These are phyloP conservation scores for Anthostomella pinea DNA, from an alignment of 2,329 filamentous ascomycete genomes.

Conservation along the genomic window DNA sequence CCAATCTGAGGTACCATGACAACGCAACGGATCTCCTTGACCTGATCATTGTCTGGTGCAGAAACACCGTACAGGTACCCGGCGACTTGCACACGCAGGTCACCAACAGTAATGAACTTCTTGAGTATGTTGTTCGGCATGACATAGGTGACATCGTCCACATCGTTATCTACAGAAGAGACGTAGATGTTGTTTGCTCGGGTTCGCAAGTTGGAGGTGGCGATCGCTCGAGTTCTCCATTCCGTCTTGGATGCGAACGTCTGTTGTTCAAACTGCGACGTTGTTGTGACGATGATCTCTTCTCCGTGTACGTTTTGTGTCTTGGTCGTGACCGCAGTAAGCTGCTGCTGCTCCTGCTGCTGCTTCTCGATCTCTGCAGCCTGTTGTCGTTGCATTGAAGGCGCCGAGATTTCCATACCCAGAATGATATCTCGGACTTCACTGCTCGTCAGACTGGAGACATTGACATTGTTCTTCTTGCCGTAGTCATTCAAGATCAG, in stretches of 20 bases:
- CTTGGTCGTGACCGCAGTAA: conserved; percentile 96
- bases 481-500: conserved; percentile 97
- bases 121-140: conserved; percentile 99
- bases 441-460: conserved; percentile 90
- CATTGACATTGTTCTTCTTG: conserved; percentile 99
- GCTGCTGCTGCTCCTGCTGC: conserved; percentile 91
- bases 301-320: conserved; percentile 96
- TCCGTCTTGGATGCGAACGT: conserved; percentile 98
- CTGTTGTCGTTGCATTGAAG: conserved; percentile 96
- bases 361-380: conserved; percentile 99
- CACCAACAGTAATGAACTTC: conserved; percentile 95
- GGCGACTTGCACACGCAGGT: conserved; percentile 93
- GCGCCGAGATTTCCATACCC: conserved; percentile 98
- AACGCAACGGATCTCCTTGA: conserved; percentile 96
- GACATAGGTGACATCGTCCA: conserved; percentile 91
- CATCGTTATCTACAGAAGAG: conserved; percentile 87
- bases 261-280: conserved; percentile 95
- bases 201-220: conserved; percentile 90
- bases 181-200: conserved; percentile 98
- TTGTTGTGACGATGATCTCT: conserved; percentile 97
- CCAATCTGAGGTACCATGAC: conserved; percentile 98
- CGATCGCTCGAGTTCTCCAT: conserved; percentile 95
- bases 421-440: conserved; percentile 98
- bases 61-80: conserved; percentile 93
- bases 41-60: conserved; percentile 88